Base-by-base conservation (phyloP, 768 basidiomycete species). In the Lentinula guzmanii region DNA sequence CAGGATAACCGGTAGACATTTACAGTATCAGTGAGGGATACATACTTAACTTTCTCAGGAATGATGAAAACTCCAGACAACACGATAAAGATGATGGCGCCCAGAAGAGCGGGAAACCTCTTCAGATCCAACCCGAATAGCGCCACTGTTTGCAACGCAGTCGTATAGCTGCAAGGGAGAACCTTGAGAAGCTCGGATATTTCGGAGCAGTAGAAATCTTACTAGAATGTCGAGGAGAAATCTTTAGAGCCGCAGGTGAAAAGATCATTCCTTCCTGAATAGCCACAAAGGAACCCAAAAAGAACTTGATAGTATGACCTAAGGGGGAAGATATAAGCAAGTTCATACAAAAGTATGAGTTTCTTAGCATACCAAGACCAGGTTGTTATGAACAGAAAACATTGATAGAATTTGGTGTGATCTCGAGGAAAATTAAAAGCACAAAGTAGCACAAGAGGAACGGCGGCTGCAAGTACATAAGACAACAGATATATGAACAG, bases 61-160 rank as follows among this genome's bases (percentile, higher is more conserved):
- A 79, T 74, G 66, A 81, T 73, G 4, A 76, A 62, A 52, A 72
- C 68, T 39, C 34, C 31, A 18, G 58, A 81, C 84, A 85, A 66
- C 53, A 82, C 66, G 63, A 86, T 82, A 71, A 87, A 90, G 6
- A 75, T 65, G 13, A 81, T 59, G 1, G 84, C 71, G 11, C 87
- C 87, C 28, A 86, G 64, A 56, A 83, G 76, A 5, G 87, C 88
- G n/a, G 89, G 79, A 52, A 89, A 76, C 35, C 89, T 79, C 62
- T 87, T 82, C 65, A 87, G 69, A 66, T 84, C 83, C 60, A 91
- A 70, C 21, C 89, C 89, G 65, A 91, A 91, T 10, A 91, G 72
- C 1, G 83, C 87, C 48, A 91, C 84, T 1, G 86, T 87, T 73
- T 86, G 86, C 5, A 87, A 69, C 3, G 79, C 80, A 59, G 58